These are phyloP conservation scores for Macrotyloma uniflorum DNA, from an alignment of 306 rosid species.

Conservation along the genomic window DNA sequence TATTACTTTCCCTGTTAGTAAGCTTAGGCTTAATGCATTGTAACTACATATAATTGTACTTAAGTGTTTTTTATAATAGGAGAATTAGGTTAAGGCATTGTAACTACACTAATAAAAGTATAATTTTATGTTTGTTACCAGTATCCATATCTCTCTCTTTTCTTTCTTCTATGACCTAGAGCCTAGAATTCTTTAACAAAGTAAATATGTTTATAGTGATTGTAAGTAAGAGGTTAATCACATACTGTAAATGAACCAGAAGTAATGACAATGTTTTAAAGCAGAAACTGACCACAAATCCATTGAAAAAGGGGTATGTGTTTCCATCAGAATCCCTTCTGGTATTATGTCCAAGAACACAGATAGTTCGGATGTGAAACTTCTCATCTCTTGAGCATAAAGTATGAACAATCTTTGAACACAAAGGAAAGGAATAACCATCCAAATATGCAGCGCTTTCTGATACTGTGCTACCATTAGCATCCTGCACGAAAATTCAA, in stretches of 20 bases:
- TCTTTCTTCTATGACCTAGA: constrained; percentile 1
- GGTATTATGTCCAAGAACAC: constrained; percentile 85
- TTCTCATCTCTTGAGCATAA: constrained; percentile 65
- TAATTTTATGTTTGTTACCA: not conserved
- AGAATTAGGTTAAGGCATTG: not conserved
- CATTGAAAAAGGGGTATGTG: constrained; percentile 64
- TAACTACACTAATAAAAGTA: not conserved
- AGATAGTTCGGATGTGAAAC: constrained; percentile 72
- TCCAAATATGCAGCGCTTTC: constrained; percentile 44
- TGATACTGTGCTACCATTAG: constrained; percentile 38
- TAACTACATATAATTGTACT: not conserved
- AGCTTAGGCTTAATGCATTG: not conserved
- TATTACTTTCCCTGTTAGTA: not conserved
- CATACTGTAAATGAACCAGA: constrained; percentile 21
- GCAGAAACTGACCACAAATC: constrained; percentile 69
- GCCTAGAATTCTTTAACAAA: not conserved
- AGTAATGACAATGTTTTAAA: constrained; percentile 25
- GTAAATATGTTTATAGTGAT: constrained; percentile 4
- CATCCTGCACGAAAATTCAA: constrained; percentile 76
- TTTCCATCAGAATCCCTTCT: constrained; percentile 60
- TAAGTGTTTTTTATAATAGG: not conserved
- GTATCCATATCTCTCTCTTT: not conserved
- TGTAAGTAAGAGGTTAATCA: constrained; percentile 8
- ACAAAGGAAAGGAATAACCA: constrained; percentile 75
- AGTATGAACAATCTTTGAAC: constrained; percentile 62